Evolutionary conservation across 495 filamentous ascomycete genomes (phyloP).

Genomic region (Neurospora terricola): DNA sequence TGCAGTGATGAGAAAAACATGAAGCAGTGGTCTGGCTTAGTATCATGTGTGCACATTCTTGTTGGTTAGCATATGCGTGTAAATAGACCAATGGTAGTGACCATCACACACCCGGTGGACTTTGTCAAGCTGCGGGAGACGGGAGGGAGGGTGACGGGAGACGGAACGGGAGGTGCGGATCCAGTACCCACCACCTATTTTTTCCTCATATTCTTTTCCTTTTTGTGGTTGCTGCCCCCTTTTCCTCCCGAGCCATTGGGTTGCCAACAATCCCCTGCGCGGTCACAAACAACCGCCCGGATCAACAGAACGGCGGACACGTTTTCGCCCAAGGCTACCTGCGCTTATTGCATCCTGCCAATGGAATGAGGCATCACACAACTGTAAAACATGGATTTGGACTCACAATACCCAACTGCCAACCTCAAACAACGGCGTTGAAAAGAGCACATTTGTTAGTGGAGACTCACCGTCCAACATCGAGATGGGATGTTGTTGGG

Average conservation of each 20-base stretch:
- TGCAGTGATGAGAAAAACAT: not conserved
- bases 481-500: slow-evolving; percentile 77
- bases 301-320: not conserved
- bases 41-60: not conserved
- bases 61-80: not conserved
- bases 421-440: not conserved
- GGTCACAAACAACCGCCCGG: not conserved
- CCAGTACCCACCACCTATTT: not conserved
- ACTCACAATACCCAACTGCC: not conserved
- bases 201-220: not conserved
- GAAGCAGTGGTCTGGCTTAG: not conserved
- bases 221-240: not conserved
- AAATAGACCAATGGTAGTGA: not conserved
- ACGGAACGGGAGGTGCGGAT: not conserved
- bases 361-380: not conserved
- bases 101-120: not conserved
- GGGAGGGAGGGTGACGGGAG: not conserved
- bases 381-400: not conserved
- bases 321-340: not conserved
- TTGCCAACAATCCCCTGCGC: not conserved
- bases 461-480: slow-evolving; percentile 49
- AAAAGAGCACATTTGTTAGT: not conserved
- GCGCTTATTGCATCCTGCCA: not conserved
- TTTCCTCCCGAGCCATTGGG: not conserved
- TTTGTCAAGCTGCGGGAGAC: not conserved